Conservation (phyloP, 2,329 filamentous ascomycete genomes). For the Pseudopyrenochaeta lycopersici region DNA sequence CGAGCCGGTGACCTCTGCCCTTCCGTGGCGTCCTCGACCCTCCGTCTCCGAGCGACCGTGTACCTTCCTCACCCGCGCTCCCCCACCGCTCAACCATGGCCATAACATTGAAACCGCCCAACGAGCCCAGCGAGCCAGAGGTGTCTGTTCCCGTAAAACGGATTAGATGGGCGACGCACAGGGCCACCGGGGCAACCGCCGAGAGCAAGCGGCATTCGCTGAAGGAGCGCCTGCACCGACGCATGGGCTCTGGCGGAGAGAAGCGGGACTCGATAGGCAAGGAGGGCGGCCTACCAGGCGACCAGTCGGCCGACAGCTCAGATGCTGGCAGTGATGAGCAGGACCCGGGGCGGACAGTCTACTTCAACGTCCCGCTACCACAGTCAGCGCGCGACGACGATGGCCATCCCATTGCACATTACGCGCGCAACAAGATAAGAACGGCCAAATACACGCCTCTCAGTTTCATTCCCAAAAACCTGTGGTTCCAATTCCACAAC, state of each 20-base stretch:
- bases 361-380: conserved; percentile 87
- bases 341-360: conserved; percentile 66
- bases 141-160: conserved; percentile 74
- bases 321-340: conserved; percentile 51
- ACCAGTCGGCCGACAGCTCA: conserved; percentile 53
- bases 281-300: conserved; percentile 49
- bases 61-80: not conserved
- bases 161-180: conserved; percentile 96
- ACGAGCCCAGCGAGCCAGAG: conserved; percentile 55
- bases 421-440: conserved; percentile 92
- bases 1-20: conserved; percentile 42
- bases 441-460: conserved; percentile 97
- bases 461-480: conserved; percentile 94
- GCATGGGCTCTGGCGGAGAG: conserved; percentile 67
- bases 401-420: conserved; percentile 74
- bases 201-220: conserved; percentile 83
- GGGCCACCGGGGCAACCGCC: conserved; percentile 78
- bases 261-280: conserved; percentile 62
- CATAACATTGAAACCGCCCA: conserved; percentile 24
- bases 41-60: conserved; percentile 19
- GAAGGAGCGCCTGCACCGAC: conserved; percentile 76
- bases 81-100: conserved; percentile 10
- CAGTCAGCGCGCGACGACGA: conserved; percentile 79
- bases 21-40: conserved; percentile 34
- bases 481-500: conserved; percentile 98